Evolutionary conservation across 192 early-diverging fungal species (phyloP).

Genomic region (Nowakowskiella sp.): DNA sequence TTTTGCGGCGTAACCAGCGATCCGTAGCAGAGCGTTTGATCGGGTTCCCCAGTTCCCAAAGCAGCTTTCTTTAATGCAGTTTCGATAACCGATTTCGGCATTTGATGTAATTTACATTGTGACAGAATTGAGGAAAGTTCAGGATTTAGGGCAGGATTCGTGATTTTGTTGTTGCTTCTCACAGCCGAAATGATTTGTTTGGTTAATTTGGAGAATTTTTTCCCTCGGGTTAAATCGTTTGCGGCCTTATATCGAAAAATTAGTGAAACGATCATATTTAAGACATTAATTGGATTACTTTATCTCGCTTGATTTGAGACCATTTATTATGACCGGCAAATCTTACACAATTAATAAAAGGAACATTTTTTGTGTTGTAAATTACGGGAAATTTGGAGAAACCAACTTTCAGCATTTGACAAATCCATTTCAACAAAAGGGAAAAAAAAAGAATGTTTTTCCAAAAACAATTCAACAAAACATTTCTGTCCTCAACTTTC

Average conservation of each 20-base stretch:
- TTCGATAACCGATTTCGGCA: constrained; percentile 69
- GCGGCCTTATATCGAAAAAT: neutral
- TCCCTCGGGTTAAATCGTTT: constrained; percentile 46
- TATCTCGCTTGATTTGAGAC: constrained; percentile 53
- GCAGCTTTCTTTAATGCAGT: constrained; percentile 60
- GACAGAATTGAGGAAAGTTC: constrained; percentile 27
- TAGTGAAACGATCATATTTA: neutral
- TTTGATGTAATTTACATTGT: constrained; percentile 20
- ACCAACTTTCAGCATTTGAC: no score
- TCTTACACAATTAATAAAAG: no score
- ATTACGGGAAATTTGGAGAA: no score
- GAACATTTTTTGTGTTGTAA: no score
- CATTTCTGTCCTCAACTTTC: no score
- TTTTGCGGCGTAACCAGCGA: neutral
- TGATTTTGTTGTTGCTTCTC: constrained; percentile 46
- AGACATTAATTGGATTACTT: constrained; percentile 24
- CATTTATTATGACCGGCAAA: constrained; percentile 56
- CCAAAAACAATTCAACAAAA: no score
- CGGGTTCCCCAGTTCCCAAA: no score
- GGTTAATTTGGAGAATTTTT: constrained; percentile 47
- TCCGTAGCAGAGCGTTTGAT: no score
- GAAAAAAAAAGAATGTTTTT: no score
- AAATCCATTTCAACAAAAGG: no score
- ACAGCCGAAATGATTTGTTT: constrained; percentile 56
- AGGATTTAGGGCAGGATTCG: constrained; percentile 48